Evolutionary conservation across 2,329 filamentous ascomycete genomes (phyloP).

Genomic region (Trichoderma breve): DNA sequence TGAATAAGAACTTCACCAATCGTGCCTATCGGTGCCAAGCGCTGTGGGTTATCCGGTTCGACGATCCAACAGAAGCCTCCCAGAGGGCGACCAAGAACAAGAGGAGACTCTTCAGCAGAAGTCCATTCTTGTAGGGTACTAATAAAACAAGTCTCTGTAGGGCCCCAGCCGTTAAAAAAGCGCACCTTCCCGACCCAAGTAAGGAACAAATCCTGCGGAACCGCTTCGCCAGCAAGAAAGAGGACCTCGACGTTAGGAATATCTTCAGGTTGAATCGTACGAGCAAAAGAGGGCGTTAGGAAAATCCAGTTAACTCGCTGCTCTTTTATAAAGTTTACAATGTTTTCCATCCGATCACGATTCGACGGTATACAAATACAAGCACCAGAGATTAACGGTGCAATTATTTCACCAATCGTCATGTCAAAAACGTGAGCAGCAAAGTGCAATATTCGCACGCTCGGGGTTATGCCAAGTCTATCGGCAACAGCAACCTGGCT

Average conservation of each 20-base stretch:
- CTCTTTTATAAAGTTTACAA: not conserved
- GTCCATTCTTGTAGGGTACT: not conserved
- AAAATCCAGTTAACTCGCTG: not conserved
- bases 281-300: not conserved
- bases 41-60: not conserved
- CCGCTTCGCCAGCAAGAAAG: constrained; percentile 18
- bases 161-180: constrained; percentile 23
- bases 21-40: constrained; percentile 1
- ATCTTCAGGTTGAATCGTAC: not conserved
- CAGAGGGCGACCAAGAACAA: not conserved
- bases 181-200: constrained; percentile 12
- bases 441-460: not conserved
- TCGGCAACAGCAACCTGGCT: not conserved
- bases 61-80: constrained; percentile 10
- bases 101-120: not conserved
- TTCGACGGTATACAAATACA: not conserved
- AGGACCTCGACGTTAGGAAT: constrained; percentile 4
- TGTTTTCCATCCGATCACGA: not conserved
- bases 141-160: constrained; percentile 15
- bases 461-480: not conserved
- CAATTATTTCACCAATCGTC: not conserved
- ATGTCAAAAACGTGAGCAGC: not conserved
- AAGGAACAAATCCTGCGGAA: not conserved
- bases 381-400: not conserved
- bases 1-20: not conserved